Evolutionary conservation across 495 filamentous ascomycete genomes (phyloP).

Genomic region (Tuber magnatum): DNA sequence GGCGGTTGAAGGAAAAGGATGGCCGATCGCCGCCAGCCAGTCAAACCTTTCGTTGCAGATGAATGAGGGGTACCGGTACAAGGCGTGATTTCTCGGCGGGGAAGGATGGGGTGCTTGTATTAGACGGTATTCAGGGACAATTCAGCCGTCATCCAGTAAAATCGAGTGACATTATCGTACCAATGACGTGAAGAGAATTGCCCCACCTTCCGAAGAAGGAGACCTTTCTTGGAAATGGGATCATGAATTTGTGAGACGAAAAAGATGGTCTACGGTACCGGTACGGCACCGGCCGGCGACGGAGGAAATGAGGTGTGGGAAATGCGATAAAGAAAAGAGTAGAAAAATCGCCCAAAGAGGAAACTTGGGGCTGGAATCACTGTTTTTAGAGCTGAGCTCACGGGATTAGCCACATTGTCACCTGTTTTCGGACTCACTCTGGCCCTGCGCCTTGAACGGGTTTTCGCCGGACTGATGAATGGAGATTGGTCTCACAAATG

Average conservation of each 20-base stretch:
- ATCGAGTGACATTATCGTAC: neutral
- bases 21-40: neutral
- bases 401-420: neutral
- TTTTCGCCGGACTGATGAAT: neutral
- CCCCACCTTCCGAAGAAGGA: neutral
- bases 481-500: neutral
- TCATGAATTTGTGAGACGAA: neutral
- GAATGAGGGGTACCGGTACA: neutral
- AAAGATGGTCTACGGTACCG: too few species aligned
- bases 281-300: neutral
- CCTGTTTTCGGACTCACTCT: neutral
- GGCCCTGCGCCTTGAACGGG: neutral
- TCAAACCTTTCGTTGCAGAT: neutral
- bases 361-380: neutral
- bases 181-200: neutral
- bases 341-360: neutral
- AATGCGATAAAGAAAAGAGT: neutral
- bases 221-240: neutral
- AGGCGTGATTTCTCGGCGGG: too few species aligned
- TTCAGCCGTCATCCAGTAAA: neutral
- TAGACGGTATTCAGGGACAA: neutral
- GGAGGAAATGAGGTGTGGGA: neutral
- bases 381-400: neutral
- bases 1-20: neutral
- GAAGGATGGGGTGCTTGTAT: too few species aligned